phyloP scores from a whole-genome alignment of 2,329 filamentous ascomycete species.

The Sporothrix variecibatus region DNA sequence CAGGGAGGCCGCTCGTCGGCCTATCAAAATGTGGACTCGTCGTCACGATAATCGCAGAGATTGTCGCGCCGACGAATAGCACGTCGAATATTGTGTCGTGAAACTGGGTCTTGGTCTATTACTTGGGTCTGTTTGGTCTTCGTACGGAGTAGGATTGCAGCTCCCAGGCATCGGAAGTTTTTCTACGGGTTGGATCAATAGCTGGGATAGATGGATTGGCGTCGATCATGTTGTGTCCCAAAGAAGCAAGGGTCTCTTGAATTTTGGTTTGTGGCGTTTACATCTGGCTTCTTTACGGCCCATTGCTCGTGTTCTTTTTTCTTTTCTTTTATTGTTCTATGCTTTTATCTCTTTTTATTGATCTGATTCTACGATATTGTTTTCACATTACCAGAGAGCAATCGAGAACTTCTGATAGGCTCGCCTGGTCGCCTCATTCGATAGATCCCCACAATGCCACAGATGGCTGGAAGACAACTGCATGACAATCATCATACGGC shows the following conservation, averaged over 20 bases:
- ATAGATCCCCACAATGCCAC: not conserved
- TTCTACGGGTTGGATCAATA: not conserved
- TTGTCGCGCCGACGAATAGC: not conserved
- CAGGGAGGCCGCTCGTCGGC: not conserved
- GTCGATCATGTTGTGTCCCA: not conserved
- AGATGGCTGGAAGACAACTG: not conserved
- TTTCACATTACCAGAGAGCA: not conserved
- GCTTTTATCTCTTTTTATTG: not conserved
- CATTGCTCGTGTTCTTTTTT: not conserved
- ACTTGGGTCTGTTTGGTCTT: not conserved
- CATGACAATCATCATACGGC: not conserved
- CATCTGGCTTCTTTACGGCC: no score
- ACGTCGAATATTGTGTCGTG: not conserved
- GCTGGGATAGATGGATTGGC: not conserved
- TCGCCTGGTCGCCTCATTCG: not conserved
- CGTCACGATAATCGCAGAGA: not conserved
- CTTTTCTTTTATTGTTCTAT: not conserved
- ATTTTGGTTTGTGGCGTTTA: not conserved
- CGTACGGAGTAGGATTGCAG: not conserved
- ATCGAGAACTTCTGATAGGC: not conserved
- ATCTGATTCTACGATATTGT: not conserved
- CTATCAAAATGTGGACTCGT: conserved; percentile 2
- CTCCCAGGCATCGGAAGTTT: not conserved
- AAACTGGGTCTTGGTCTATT: not conserved
- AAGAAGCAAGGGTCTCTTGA: not conserved